These are phyloP conservation scores for Pseudoturritis turrita DNA, from an alignment of 345 rosid species.

Conservation along the genomic window DNA sequence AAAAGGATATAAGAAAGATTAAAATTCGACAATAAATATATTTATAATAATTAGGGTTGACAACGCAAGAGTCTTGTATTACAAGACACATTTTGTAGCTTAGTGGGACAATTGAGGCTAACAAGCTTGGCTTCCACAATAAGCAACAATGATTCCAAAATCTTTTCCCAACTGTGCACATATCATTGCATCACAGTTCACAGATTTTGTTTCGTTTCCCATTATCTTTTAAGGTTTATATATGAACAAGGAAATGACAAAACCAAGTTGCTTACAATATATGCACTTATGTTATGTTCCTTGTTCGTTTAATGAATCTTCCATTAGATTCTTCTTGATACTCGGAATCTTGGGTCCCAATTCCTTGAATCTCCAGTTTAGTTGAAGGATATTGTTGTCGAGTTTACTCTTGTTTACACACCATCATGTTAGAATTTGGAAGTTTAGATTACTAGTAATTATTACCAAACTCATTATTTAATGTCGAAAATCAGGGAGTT, in stretches of 20 bases:
- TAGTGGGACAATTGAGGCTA: conserved; percentile 10
- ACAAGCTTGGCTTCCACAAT: conserved; percentile 32
- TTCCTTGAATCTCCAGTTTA: no score
- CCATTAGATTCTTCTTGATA: conserved; percentile 40
- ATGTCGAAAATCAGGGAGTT: no score
- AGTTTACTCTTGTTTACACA: no score
- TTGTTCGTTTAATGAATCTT: conserved; percentile 43
- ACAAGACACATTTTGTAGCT: conserved; percentile 18
- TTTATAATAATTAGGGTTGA: conserved; percentile 13
- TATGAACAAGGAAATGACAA: neutral
- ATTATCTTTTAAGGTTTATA: neutral
- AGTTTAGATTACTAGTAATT: no score
- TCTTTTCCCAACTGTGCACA: conserved; percentile 12
- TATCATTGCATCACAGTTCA: conserved; percentile 16
- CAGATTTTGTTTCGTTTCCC: conserved; percentile 18
- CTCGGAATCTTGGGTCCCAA: neutral
- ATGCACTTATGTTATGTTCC: conserved; percentile 37
- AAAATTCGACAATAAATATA: neutral
- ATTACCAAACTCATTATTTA: no score
- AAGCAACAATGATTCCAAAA: conserved; percentile 30
- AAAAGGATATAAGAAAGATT: neutral
- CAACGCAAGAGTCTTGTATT: conserved; percentile 17
- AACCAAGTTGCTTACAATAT: conserved; percentile 36
- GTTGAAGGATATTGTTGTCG: no score
- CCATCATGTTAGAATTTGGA: no score